Base-by-base conservation (phyloP, 768 basidiomycete genomes). In the Leccinellum albellum region DNA sequence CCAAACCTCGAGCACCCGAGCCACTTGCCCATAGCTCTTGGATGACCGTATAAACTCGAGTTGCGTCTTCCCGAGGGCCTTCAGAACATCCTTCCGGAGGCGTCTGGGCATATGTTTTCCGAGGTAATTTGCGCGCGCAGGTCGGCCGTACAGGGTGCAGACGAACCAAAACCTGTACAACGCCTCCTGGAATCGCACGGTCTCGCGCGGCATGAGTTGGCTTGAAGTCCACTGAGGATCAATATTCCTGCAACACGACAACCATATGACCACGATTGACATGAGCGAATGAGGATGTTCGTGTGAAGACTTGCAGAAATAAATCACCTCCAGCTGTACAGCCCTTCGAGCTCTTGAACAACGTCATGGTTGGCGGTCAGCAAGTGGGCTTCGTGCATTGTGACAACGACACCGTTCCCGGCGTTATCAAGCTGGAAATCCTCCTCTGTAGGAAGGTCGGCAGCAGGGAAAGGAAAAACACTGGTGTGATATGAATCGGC, bases 161-260 rank as follows among this genome's bases (percentile, higher is more conserved):
- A 55, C 31, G 6, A 66, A 66, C 65, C 65, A 69, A 15, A 67
- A 60, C 7, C 72, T 64, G 52, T 73, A 73, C 51, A 73, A 17
- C 6, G 68, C 74, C 7, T 57, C 48, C 9, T 59, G 60, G 40
- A 75, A 73, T 7, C 63, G 66, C n/a, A 60, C 31, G n/a, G 74
- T 71, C 58, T 79, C 78, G 7, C n/a, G 23, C 3, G 47, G 31
- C 9, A 71, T 59, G 6, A 78, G 66, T n/a, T 53, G 60, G 52
- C 72, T 75, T 15, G 54, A 63, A 4, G 29, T 20, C 17, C 68
- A 74, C 14, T 61, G 58, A 9, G 73, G 72, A 55, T 77, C 73
- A 56, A 77, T 76, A 56, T 74, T 52, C 52, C 78, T 78, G 37
- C 21, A 42, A 42, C 12, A 14, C 3, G 46, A n/a, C n/a, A 37